phyloP scores from a whole-genome alignment of 306 rosid species.

The Carpinus fangiana region DNA sequence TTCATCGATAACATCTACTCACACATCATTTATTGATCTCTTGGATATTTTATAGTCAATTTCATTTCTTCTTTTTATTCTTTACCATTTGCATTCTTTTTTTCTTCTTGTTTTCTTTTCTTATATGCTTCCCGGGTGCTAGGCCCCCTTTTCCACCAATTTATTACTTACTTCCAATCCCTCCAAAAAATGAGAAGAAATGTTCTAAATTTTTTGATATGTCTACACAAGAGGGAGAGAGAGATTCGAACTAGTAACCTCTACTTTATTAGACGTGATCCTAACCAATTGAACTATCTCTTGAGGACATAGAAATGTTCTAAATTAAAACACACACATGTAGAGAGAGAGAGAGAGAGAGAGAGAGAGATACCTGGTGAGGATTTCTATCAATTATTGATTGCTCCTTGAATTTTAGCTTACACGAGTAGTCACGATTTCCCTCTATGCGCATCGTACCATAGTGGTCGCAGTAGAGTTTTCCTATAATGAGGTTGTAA shows the following conservation, averaged over 20 bases:
- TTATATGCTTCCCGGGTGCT: neutral
- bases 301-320: neutral
- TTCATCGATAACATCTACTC: neutral
- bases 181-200: neutral
- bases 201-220: too few species aligned
- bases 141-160: neutral
- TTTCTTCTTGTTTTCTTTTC: neutral
- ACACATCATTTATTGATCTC: neutral
- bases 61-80: neutral
- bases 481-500: conserved; percentile 95
- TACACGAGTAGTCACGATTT: conserved; percentile 62
- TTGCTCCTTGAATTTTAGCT: conserved; percentile 89
- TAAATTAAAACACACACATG: neutral
- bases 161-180: neutral
- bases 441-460: conserved; percentile 90
- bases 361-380: conserved; percentile 67
- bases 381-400: conserved; percentile 84
- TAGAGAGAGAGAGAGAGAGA: conserved; percentile 16
- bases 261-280: too few species aligned
- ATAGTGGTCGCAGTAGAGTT: conserved; percentile 92
- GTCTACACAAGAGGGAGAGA: too few species aligned
- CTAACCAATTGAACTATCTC: too few species aligned
- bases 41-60: neutral
- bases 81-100: neutral
- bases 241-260: too few species aligned